These are phyloP conservation scores for Cryptosporidium xiaoi DNA, from an alignment of 169 alveolate genomes.

Conservation along the genomic window DNA sequence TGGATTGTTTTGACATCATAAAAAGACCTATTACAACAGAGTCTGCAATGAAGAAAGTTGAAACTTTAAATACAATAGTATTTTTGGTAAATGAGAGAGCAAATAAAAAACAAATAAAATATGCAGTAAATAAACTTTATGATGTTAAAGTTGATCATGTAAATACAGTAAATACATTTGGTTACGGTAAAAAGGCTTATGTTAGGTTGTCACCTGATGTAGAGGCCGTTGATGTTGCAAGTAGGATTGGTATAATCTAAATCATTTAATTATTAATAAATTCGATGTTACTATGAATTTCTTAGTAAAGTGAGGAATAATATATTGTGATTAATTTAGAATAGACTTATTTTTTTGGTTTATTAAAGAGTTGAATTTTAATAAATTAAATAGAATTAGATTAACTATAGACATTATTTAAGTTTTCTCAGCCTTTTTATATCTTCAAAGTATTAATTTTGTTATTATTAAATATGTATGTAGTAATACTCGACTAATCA, in stretches of 20 bases:
- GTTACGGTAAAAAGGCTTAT: conserved; percentile 97
- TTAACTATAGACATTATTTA: no score
- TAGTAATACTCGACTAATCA: no score
- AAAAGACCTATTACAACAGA: conserved; percentile 97
- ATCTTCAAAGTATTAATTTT: no score
- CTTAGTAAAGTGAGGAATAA: no score
- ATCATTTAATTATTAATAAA: not conserved
- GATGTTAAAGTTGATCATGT: conserved; percentile 92
- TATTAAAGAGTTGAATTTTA: no score
- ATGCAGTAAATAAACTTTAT: conserved; percentile 93
- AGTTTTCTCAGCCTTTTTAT: no score
- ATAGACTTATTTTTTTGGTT: no score
- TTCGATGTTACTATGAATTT: no score
- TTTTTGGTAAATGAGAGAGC: conserved; percentile 92
- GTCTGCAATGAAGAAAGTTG: conserved; percentile 97
- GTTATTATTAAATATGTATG: no score
- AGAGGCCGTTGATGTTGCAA: conserved; percentile 98
- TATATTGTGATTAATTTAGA: no score
- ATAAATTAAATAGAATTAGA: no score
- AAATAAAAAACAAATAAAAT: conserved; percentile 93
- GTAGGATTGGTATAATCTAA: conserved; percentile 97
- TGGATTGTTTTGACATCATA: conserved; percentile 92
- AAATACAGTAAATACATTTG: conserved; percentile 95
- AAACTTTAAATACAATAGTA: conserved; percentile 97
- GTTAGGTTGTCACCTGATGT: conserved; percentile 94